Evolutionary conservation across 2,329 filamentous ascomycete genomes (phyloP), one percentile per base, ranked within the genome.

Genomic region (Fusarium papillatum): DNA sequence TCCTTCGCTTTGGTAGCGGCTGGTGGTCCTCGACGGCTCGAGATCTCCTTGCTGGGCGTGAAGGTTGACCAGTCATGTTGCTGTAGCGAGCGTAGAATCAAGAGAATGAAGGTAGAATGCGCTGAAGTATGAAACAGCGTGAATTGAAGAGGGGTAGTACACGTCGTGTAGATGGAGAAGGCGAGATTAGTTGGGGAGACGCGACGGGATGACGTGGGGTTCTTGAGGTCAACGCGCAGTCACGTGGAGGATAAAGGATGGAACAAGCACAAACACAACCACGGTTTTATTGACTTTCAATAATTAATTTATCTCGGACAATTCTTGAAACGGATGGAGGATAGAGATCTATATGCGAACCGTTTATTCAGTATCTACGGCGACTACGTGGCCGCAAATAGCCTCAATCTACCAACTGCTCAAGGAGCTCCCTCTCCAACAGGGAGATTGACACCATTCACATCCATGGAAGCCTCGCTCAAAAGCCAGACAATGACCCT

Each of bases 401-500:
- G n/a, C 22, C 55, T 26, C 55, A 59, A 26, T 39, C 55, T 38
- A 59, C 55, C 5, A 1, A 13, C 6, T 24, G 5, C 22, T 39
- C 8, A 62, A 31, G 38, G 59, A 26, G 59, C 59, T 43, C 59
- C 59, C 36, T 62, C 36, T 19, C 64, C 64, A 26, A 67, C 64
- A 13, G 50, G 50, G 14, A 67, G 26, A 39, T 67, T 67, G 22
- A 60, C 41, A 19, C 64, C 64, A 26, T 67, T 60, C 7, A 67
- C 64, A 24, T 60, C 36, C 34, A 67, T 36, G 1, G 64, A 38
- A 16, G 50, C 64, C 31, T 67, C 64, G 10, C 64, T 67, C 38
- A 67, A 36, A 31, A 67, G 53, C 65, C 65, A 67, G 14, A 62
- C 65, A 57, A 67, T 67, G 10, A 46, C 53, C 65, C 65, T 53